Conservation (phyloP, 352 stramenopile species). For the Globisporangium spinosum region DNA sequence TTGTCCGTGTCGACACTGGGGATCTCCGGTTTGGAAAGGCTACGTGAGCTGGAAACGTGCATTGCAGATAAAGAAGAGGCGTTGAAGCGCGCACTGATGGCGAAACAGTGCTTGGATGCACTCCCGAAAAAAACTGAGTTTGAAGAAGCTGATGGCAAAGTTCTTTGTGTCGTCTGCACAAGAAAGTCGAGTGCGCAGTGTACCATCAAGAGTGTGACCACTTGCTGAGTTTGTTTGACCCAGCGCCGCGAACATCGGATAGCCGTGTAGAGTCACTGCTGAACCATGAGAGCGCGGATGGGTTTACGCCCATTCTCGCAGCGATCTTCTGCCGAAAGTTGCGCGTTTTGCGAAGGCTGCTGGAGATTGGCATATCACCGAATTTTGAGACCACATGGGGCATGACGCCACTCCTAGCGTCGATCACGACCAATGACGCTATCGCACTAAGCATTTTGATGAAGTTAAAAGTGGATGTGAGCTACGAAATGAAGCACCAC, state of each 20-base stretch:
- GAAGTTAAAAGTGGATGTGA: slow-evolving; percentile 39
- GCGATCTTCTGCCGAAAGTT: slow-evolving; percentile 40
- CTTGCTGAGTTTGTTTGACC: slow-evolving; percentile 41
- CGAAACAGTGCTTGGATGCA: slow-evolving; percentile 40
- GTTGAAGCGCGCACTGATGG: slow-evolving; percentile 23
- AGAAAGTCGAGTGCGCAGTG: slow-evolving; percentile 49
- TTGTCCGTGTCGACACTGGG: slow-evolving; percentile 34
- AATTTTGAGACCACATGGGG: slow-evolving; percentile 38
- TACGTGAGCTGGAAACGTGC: slow-evolving; percentile 30
- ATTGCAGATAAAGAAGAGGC: slow-evolving; percentile 33
- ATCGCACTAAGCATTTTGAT: slow-evolving; percentile 44
- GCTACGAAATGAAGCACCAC: slow-evolving; percentile 30
- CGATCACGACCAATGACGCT: slow-evolving; percentile 40
- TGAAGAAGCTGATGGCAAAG: slow-evolving; percentile 29
- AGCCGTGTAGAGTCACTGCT: slow-evolving; percentile 16
- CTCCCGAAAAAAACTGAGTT: slow-evolving; percentile 31
- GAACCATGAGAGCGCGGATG: slow-evolving; percentile 55
- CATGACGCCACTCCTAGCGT: slow-evolving; percentile 50
- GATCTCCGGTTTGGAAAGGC: slow-evolving; percentile 23
- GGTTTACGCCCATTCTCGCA: slow-evolving; percentile 45
- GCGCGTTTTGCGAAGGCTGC: slow-evolving; percentile 34
- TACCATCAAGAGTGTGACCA: slow-evolving; percentile 35
- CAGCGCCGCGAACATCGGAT: neutral
- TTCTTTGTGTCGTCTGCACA: slow-evolving; percentile 30
- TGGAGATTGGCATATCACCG: slow-evolving; percentile 44